Conservation (phyloP, 495 filamentous ascomycete species). For the Neurospora africana region DNA sequence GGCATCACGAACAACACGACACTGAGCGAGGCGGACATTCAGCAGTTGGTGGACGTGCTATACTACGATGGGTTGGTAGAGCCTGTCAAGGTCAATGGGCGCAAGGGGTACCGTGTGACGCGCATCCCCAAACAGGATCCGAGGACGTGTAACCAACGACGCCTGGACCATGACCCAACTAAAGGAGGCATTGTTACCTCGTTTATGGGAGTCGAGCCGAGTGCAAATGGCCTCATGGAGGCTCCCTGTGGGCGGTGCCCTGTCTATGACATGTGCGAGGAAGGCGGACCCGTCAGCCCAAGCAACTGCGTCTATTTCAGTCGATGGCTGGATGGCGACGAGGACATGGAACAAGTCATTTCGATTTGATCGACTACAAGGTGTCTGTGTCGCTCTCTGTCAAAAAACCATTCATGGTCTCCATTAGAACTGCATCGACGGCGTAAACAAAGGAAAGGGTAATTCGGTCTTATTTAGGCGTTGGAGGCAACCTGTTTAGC, state of each 20-base stretch:
- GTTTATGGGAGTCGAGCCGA: constrained; percentile 27
- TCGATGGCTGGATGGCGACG: constrained; percentile 52
- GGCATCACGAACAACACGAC: constrained; percentile 53
- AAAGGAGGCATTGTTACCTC: constrained; percentile 1
- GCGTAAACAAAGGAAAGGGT: background rate
- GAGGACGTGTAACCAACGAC: constrained; percentile 20
- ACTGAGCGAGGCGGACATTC: constrained; percentile 59
- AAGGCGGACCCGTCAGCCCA: constrained; percentile 78
- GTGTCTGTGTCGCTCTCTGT: background rate
- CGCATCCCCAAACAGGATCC: constrained; percentile 34
- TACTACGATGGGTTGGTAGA: constrained; percentile 73
- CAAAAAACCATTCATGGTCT: background rate
- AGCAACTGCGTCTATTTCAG: constrained; percentile 86
- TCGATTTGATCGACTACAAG: background rate
- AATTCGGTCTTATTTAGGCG: background rate
- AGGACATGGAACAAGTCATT: background rate
- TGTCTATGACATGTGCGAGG: constrained; percentile 84
- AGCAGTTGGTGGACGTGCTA: constrained; percentile 73
- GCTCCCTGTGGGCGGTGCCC: constrained; percentile 87
- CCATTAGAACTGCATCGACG: background rate
- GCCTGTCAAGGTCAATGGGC: constrained; percentile 33
- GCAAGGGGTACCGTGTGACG: constrained; percentile 38
- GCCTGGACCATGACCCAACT: constrained; percentile 28
- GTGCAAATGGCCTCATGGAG: constrained; percentile 61
- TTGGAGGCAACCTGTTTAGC: background rate